These are phyloP conservation scores for Fusarium sp. DNA, from an alignment of 2,329 filamentous ascomycete species.

Conservation along the genomic window DNA sequence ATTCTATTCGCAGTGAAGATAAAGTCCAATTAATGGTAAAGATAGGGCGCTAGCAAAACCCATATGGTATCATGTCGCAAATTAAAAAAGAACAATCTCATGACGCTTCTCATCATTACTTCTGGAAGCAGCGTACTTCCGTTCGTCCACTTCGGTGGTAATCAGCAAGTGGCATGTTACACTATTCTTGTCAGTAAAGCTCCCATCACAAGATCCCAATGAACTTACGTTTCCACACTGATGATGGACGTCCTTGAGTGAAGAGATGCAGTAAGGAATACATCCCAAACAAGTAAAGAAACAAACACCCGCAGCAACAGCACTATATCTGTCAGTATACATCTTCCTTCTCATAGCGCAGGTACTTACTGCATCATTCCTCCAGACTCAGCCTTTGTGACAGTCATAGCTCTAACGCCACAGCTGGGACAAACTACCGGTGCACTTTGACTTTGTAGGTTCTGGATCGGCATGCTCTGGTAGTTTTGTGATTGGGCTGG, in stretches of 20 bases:
- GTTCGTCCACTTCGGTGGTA: slow-evolving; percentile 39
- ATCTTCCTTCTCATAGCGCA: background rate
- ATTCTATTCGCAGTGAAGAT: background rate
- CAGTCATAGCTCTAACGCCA: slow-evolving; percentile 16
- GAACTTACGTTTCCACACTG: slow-evolving; percentile 36
- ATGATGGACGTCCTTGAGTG: slow-evolving; percentile 40
- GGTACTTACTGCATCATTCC: slow-evolving; percentile 32
- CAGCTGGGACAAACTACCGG: slow-evolving; percentile 38
- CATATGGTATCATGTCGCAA: slow-evolving; percentile 10
- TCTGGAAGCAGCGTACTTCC: slow-evolving; percentile 28
- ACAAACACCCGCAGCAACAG: slow-evolving; percentile 31
- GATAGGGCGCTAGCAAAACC: background rate
- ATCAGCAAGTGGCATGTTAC: slow-evolving; percentile 32
- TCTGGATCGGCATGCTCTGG: slow-evolving; percentile 25
- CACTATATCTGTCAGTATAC: slow-evolving; percentile 22
- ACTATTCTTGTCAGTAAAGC: slow-evolving; percentile 17
- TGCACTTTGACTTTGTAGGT: slow-evolving; percentile 25
- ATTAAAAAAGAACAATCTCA: background rate
- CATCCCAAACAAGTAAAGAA: slow-evolving; percentile 37
- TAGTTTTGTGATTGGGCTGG: slow-evolving; percentile 2
- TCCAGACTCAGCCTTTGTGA: slow-evolving; percentile 18
- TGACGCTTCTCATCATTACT: background rate
- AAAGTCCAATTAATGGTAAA: background rate
- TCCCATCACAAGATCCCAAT: rapidly evolving
- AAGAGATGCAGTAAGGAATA: slow-evolving; percentile 34